These are phyloP conservation scores for Yamadazyma akitaensis DNA, from an alignment of 805 yeast genomes.

Conservation along the genomic window DNA sequence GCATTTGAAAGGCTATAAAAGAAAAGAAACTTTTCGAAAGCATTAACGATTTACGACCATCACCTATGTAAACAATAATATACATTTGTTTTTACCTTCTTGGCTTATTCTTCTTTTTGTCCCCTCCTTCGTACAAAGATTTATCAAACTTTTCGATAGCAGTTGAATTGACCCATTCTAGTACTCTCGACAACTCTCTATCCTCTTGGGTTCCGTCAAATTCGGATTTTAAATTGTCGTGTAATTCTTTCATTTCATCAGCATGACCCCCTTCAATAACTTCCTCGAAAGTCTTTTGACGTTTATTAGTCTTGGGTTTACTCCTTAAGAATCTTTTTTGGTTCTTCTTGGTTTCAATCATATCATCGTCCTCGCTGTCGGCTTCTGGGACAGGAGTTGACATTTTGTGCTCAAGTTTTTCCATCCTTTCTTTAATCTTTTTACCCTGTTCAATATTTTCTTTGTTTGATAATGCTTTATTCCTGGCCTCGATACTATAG, in stretches of 20 bases:
- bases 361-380: conserved; percentile 29
- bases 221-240: conserved; percentile 25
- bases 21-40: background rate
- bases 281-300: conserved; percentile 34
- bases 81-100: conserved; percentile 9
- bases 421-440: conserved; percentile 38
- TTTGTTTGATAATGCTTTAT: conserved; percentile 38
- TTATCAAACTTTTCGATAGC: conserved; percentile 52
- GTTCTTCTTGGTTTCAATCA: conserved; percentile 19
- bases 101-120: conserved; percentile 17
- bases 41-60: background rate
- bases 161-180: conserved; percentile 60
- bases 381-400: conserved; percentile 13
- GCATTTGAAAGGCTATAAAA: background rate
- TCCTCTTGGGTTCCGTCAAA: conserved; percentile 34
- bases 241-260: conserved; percentile 22
- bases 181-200: conserved; percentile 44
- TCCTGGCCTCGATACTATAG: conserved; percentile 56
- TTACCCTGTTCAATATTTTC: conserved; percentile 30
- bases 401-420: conserved; percentile 25
- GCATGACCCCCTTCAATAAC: conserved; percentile 25
- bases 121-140: conserved; percentile 57
- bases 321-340: conserved; percentile 31
- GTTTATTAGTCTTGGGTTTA: conserved; percentile 28
- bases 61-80: conserved; percentile 7